phyloP scores from a whole-genome alignment of 768 basidiomycete species.

The Naganishia friedmannii region DNA sequence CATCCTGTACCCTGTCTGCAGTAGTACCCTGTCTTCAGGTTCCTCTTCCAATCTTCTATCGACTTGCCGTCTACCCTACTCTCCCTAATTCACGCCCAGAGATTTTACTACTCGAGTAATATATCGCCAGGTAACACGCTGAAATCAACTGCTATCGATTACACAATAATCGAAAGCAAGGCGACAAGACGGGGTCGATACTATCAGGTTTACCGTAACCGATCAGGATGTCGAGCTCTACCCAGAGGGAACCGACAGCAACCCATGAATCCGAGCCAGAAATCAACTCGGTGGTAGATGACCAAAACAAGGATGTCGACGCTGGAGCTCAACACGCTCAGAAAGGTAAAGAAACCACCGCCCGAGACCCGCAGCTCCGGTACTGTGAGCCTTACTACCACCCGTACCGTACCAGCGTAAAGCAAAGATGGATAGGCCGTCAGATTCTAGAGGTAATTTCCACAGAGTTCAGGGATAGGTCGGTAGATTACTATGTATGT shows the following conservation, averaged over 20 bases:
- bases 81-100: too few relatives aligned
- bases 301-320: not conserved
- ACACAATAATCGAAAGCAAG: too few relatives aligned
- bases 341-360: conserved; percentile 14
- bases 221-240: not conserved
- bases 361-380: conserved; percentile 60
- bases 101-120: too few relatives aligned
- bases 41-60: too few relatives aligned
- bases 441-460: conserved; percentile 87
- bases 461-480: conserved; percentile 88
- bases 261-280: not conserved
- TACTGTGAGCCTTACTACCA: conserved; percentile 88
- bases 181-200: not conserved
- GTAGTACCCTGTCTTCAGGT: too few relatives aligned
- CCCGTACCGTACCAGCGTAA: conserved; percentile 85
- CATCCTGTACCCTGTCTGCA: too few relatives aligned
- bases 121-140: too few relatives aligned
- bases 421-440: conserved; percentile 71
- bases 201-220: not conserved
- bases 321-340: not conserved
- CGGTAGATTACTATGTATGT: conserved; percentile 92
- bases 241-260: not conserved
- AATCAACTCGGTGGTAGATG: not conserved
- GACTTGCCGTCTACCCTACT: too few relatives aligned
- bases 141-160: too few relatives aligned